Evolutionary conservation across 495 filamentous ascomycete genomes (phyloP), one percentile per base, ranked within the genome.

Genomic region (Xylaria cubensis): DNA sequence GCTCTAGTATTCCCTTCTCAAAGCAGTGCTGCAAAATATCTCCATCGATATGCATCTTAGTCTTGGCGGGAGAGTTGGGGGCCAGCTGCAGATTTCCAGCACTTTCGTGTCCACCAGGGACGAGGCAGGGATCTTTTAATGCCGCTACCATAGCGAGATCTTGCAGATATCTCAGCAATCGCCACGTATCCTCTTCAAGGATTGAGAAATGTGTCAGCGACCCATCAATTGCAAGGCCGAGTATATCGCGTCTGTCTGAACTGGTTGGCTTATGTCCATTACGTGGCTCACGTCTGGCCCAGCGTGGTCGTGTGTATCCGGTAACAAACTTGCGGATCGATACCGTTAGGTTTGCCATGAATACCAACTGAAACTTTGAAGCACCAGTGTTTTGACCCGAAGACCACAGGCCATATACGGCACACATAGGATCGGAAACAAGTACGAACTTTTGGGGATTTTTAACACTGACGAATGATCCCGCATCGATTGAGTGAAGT

Each of bases 201-300:
- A 89, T 76, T n/a, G 85, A 82, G 69, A 94, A 87, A 39, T 90
- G 86, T 67, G 86, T 85, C 19, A 94, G 73, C 0, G 90, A 86
- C 4, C 93, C 93, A 75, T 92, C 88, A 32, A 92, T 86, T 36
- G 87, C 87, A 9, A 89, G 83, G 1, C 92, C 93, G 44, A 94
- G 84, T 17, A 87, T 82, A 50, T 86, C 83, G 12, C 82, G 78
- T 51, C 82, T 79, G 53, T 79, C 76, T 9, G 67, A 59, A 3
- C 73, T 78, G 61, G 66, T 79, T 29, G 74, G 72, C 21, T 80
- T 65, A 21, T 77, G 72, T 17, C 74, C 81, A 64, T 77, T 84
- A 24, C 73, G 73, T 58, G 51, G 62, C 29, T 51, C 6, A 42
- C 41, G 32, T 32, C 63, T 48, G 24, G 70, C 46, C 84, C 84